Evolutionary conservation across 2,329 filamentous ascomycete species (phyloP).

Genomic region (Remersonia thermophila): DNA sequence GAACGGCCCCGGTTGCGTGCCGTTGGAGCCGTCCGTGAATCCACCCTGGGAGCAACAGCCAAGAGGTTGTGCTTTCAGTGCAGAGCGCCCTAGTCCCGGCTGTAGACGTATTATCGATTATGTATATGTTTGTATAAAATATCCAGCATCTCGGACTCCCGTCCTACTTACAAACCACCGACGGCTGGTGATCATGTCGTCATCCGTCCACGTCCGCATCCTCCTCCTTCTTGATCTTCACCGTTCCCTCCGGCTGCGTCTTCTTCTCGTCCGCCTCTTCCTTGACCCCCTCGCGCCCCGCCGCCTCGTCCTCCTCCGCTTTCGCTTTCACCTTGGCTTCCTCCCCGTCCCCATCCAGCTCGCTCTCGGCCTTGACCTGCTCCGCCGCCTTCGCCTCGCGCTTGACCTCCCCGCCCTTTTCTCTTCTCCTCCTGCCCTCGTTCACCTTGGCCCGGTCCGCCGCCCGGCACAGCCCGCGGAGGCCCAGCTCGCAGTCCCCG

Average conservation of each 20-base stretch:
- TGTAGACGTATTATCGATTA: too few relatives aligned
- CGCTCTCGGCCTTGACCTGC: too few relatives aligned
- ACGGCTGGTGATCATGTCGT: neutral
- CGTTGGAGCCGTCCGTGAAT: too few relatives aligned
- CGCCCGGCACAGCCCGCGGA: conserved; percentile 61
- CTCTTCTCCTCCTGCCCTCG: conserved; percentile 41
- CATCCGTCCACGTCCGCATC: neutral
- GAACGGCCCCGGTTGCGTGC: too few relatives aligned
- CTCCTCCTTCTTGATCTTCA: neutral
- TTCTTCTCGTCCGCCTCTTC: conserved; percentile 12
- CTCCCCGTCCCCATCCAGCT: conserved; percentile 7
- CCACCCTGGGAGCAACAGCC: too few relatives aligned
- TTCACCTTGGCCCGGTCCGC: conserved; percentile 54
- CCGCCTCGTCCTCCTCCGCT: conserved; percentile 1
- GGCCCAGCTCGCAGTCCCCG: conserved; percentile 72
- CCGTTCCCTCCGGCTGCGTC: neutral
- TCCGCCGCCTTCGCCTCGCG: conserved; percentile 18
- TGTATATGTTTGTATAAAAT: too few relatives aligned
- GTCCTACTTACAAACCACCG: too few relatives aligned
- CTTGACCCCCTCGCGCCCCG: conserved; percentile 14
- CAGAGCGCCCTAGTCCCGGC: too few relatives aligned
- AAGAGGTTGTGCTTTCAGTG: too few relatives aligned
- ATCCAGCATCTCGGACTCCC: too few relatives aligned
- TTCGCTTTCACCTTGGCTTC: conserved; percentile 4
- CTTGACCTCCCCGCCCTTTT: conserved; percentile 18